These are phyloP conservation scores for Coleophoma cylindrospora DNA, from an alignment of 2,329 filamentous ascomycete genomes.

Conservation along the genomic window DNA sequence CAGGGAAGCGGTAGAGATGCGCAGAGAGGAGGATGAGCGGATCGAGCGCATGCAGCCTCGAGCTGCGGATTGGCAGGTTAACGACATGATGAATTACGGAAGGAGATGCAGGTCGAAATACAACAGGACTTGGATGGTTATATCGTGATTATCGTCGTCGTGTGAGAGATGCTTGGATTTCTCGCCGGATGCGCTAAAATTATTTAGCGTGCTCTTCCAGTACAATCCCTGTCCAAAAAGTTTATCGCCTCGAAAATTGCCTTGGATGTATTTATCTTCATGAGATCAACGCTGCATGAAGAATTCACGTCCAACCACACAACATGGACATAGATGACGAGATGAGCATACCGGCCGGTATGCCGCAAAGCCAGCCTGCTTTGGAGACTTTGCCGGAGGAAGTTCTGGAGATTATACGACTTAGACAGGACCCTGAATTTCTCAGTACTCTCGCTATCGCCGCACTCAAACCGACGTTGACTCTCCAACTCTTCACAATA, in stretches of 20 bases:
- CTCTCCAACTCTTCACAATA: constrained; percentile 67
- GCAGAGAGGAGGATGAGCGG: constrained; percentile 41
- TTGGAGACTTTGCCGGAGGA: constrained; percentile 63
- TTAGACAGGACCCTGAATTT: constrained; percentile 59
- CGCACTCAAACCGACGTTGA: constrained; percentile 64
- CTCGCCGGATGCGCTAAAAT: constrained; percentile 8
- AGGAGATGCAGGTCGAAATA: constrained; percentile 1
- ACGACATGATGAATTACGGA: constrained; percentile 46
- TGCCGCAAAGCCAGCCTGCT: constrained; percentile 48
- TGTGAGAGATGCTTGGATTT: constrained; percentile 2
- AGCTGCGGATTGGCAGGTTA: constrained; percentile 58
- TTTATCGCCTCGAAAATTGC: constrained; percentile 5
- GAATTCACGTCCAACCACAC: constrained; percentile 5
- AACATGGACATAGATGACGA: constrained; percentile 51
- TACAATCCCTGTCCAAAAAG: constrained; percentile 2
- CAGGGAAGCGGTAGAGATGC: constrained; percentile 38
- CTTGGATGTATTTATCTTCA: background rate
- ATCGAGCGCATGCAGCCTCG: constrained; percentile 61
- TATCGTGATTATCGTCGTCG: constrained; percentile 6
- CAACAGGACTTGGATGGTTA: constrained; percentile 2
- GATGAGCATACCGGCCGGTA: constrained; percentile 47
- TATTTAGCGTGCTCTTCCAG: background rate
- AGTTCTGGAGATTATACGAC: constrained; percentile 61
- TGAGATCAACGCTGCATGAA: background rate
- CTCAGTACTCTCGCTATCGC: constrained; percentile 66